A percentile compares a stretch with the other conserved stretches of the same genome.
These are phyloP conservation scores for Telfairia occidentalis DNA, from an alignment of 331 rosid genomes.

Conservation along the genomic window DNA sequence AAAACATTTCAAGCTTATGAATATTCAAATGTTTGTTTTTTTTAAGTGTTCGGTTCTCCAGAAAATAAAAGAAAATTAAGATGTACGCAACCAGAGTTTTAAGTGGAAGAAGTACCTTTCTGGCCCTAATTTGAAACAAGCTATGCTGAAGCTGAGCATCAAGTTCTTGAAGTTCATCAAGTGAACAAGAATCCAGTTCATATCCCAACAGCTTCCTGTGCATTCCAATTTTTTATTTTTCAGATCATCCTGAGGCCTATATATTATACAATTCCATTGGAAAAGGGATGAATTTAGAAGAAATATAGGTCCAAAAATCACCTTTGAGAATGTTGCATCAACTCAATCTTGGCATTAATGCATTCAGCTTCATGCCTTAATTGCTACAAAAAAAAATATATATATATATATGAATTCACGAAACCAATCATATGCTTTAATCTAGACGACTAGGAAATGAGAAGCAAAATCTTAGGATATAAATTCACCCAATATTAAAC, in stretches of 20 bases:
- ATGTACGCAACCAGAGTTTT: no score
- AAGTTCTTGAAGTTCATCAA: constrained; percentile 35
- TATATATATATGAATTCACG: neutral
- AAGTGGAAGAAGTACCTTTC: constrained; percentile 32
- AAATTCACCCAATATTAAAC: neutral
- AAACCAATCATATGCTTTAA: neutral
- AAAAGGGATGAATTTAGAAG: neutral
- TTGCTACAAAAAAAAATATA: neutral
- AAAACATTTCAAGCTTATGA: neutral
- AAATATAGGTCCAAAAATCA: neutral
- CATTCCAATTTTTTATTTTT: neutral
- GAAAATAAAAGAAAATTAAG: neutral
- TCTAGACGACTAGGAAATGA: neutral
- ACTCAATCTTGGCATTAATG: neutral
- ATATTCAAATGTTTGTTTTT: neutral
- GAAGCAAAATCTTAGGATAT: neutral
- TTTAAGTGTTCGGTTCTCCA: neutral
- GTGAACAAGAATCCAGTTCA: constrained; percentile 31
- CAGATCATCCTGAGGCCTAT: neutral
- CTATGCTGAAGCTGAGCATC: constrained; percentile 38
- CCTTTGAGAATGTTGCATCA: neutral
- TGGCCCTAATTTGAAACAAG: constrained; percentile 26
- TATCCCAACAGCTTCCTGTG: constrained; percentile 49
- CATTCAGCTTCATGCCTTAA: neutral
- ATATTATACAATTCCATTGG: neutral